Evolutionary conservation across 306 rosid species (phyloP).

Genomic region (Gleditsia sinensis): DNA sequence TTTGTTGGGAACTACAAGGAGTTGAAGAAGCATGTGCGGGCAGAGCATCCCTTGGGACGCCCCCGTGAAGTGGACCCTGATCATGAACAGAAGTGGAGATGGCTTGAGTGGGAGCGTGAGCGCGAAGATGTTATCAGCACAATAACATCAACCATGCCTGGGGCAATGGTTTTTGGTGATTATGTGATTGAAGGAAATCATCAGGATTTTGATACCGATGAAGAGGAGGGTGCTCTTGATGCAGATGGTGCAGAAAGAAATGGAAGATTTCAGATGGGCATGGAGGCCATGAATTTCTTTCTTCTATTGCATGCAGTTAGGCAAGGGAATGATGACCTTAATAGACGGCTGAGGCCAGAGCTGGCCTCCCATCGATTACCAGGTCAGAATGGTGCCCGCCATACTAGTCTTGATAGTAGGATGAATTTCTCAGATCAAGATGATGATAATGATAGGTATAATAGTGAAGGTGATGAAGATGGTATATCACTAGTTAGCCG

Average conservation of each 20-base stretch:
- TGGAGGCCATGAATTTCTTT: slow-evolving; percentile 86
- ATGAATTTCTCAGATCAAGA: slow-evolving; percentile 61
- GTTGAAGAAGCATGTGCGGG: slow-evolving; percentile 74
- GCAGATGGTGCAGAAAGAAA: slow-evolving; percentile 56
- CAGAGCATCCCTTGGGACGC: slow-evolving; percentile 84
- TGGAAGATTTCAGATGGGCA: slow-evolving; percentile 67
- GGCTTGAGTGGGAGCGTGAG: slow-evolving; percentile 94
- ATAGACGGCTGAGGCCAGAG: slow-evolving; percentile 65
- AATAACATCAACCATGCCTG: slow-evolving; percentile 85
- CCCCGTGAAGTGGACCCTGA: slow-evolving; percentile 89
- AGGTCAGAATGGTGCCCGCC: slow-evolving; percentile 38
- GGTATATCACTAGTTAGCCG: slow-evolving; percentile 76
- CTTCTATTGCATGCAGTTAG: slow-evolving; percentile 87
- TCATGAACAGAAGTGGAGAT: slow-evolving; percentile 91
- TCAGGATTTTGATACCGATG: slow-evolving; percentile 60
- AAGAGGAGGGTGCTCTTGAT: slow-evolving; percentile 63
- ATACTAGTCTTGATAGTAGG: slow-evolving; percentile 23
- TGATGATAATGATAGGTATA: slow-evolving; percentile 37
- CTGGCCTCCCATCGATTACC: slow-evolving; percentile 45
- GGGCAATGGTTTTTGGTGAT: slow-evolving; percentile 93
- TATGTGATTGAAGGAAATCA: slow-evolving; percentile 84
- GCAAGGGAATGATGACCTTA: slow-evolving; percentile 57
- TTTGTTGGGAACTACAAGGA: slow-evolving; percentile 89
- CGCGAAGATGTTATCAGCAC: slow-evolving; percentile 96
- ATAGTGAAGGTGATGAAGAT: slow-evolving; percentile 43